Conservation (phyloP, 78 protist genomes). For the Cavenderia fasciculata region DNA sequence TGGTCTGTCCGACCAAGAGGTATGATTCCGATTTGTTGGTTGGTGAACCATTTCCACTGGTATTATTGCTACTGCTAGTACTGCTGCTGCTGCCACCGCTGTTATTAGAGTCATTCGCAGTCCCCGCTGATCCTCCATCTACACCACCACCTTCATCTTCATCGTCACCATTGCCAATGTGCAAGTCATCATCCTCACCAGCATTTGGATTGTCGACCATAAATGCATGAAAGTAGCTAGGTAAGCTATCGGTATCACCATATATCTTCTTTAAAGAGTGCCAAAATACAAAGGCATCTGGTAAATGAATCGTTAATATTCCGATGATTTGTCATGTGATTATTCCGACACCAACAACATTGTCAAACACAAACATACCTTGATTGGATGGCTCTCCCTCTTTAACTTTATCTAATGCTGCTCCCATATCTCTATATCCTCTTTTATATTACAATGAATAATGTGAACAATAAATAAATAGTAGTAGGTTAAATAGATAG, state of each 20-base stretch:
- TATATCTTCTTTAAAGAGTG: constrained; percentile 22
- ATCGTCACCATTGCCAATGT: background rate
- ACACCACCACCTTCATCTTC: background rate
- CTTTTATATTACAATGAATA: too few relatives aligned
- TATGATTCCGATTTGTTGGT: background rate
- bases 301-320: background rate
- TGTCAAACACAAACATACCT: constrained; percentile 4
- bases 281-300: constrained; percentile 78
- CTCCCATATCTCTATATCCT: too few relatives aligned
- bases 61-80: background rate
- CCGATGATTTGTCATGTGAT: too few relatives aligned
- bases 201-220: background rate
- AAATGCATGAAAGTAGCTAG: constrained; percentile 16
- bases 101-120: background rate
- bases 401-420: constrained; percentile 5
- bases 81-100: background rate
- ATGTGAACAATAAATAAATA: too few relatives aligned
- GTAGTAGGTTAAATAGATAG: too few relatives aligned
- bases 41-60: background rate
- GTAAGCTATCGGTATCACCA: constrained; percentile 23
- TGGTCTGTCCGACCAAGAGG: background rate
- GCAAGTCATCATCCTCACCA: background rate
- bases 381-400: constrained; percentile 21
- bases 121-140: background rate
- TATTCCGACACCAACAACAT: too few relatives aligned